Conservation (phyloP, 1,139 yeast species). For the Sugiyamaella xylanicola region DNA sequence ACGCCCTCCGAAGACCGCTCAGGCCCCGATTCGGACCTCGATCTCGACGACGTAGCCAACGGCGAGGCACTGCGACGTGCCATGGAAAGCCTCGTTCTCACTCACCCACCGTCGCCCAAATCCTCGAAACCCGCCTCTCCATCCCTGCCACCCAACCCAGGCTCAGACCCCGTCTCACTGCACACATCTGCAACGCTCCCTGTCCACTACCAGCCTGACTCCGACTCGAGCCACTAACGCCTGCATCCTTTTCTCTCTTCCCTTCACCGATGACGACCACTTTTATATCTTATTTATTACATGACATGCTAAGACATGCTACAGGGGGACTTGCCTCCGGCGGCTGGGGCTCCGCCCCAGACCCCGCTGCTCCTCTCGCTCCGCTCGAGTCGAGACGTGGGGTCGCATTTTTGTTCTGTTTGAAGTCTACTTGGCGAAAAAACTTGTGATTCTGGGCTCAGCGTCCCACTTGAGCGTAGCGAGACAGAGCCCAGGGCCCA, state of each 20-base stretch:
- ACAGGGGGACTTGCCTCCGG: too few relatives aligned
- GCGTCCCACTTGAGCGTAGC: too few relatives aligned
- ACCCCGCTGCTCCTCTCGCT: too few relatives aligned
- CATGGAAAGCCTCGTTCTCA: slow-evolving; percentile 37
- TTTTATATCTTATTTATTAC: too few relatives aligned
- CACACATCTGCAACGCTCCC: neutral
- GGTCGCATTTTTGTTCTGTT: too few relatives aligned
- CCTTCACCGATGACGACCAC: neutral
- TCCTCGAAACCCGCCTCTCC: neutral
- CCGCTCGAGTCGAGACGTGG: too few relatives aligned
- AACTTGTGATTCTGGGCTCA: too few relatives aligned
- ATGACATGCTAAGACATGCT: too few relatives aligned
- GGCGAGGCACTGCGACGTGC: slow-evolving; percentile 36
- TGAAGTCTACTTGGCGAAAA: too few relatives aligned
- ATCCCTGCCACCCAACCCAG: neutral
- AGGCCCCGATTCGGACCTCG: slow-evolving; percentile 26
- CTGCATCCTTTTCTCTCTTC: neutral
- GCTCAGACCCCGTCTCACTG: neutral
- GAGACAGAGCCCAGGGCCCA: too few relatives aligned
- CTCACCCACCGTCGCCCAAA: slow-evolving; percentile 3
- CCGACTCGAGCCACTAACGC: neutral
- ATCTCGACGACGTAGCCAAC: slow-evolving; percentile 28
- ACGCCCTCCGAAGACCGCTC: slow-evolving; percentile 25
- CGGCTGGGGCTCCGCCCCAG: too few relatives aligned
- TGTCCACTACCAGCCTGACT: neutral